These are phyloP conservation scores for Colletotrichum zoysiae DNA, from an alignment of 2,329 filamentous ascomycete genomes.

Conservation along the genomic window DNA sequence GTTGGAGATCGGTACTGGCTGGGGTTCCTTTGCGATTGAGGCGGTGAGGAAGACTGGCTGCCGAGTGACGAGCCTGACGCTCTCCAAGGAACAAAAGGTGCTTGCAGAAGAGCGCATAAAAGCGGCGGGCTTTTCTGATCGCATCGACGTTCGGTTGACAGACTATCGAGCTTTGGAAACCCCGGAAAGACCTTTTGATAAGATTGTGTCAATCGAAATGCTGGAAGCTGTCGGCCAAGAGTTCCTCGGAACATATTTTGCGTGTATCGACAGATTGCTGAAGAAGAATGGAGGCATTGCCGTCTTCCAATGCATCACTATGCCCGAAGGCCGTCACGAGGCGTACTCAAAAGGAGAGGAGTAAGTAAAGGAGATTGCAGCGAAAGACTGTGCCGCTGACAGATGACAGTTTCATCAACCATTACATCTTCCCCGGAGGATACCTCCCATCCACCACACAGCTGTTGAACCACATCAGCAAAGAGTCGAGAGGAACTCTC, in stretches of 20 bases:
- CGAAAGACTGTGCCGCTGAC: slow-evolving; percentile 16
- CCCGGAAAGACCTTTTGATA: slow-evolving; percentile 71
- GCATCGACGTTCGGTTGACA: slow-evolving; percentile 74
- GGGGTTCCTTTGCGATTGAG: slow-evolving; percentile 80
- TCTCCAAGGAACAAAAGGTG: slow-evolving; percentile 77
- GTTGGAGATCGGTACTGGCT: slow-evolving; percentile 81
- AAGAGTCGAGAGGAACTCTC: slow-evolving; percentile 70
- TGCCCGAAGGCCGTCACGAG: slow-evolving; percentile 77
- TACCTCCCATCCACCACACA: slow-evolving; percentile 73
- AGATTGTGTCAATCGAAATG: slow-evolving; percentile 83
- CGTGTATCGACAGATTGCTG: slow-evolving; percentile 71
- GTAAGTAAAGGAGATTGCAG: slow-evolving; percentile 50
- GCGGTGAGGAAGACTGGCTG: slow-evolving; percentile 76
- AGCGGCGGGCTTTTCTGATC: slow-evolving; percentile 69
- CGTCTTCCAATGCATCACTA: slow-evolving; percentile 83
- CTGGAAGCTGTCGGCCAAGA: slow-evolving; percentile 79
- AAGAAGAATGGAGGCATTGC: slow-evolving; percentile 76
- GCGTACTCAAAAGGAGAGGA: slow-evolving; percentile 76
- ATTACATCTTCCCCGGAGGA: slow-evolving; percentile 84
- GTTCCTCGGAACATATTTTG: slow-evolving; percentile 76
- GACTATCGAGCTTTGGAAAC: slow-evolving; percentile 75
- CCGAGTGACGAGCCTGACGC: slow-evolving; percentile 75
- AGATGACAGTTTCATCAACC: slow-evolving; percentile 72
- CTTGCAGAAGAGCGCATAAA: slow-evolving; percentile 75
- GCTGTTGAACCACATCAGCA: slow-evolving; percentile 69